Conservation (phyloP, 768 basidiomycete genomes). For the Suillus occidentalis region DNA sequence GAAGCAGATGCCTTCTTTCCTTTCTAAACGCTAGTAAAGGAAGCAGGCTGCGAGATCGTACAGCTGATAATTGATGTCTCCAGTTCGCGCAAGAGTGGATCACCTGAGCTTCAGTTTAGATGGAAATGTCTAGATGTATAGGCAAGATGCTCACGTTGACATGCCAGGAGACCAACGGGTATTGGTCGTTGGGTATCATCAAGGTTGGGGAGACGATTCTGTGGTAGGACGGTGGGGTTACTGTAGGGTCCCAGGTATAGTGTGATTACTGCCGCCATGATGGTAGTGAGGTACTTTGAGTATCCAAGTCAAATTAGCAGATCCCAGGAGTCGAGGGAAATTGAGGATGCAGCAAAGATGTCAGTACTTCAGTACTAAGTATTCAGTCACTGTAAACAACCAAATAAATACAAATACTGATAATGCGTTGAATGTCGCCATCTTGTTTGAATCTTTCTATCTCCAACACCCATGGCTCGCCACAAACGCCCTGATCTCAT, state of each 20-base stretch:
- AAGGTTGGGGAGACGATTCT: slow-evolving; percentile 62
- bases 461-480: too few relatives aligned
- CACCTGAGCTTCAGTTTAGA: slow-evolving; percentile 43
- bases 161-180: slow-evolving; percentile 77
- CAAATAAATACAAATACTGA: too few relatives aligned
- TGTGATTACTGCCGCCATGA: slow-evolving; percentile 39
- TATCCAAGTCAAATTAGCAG: not conserved
- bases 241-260: slow-evolving; percentile 42
- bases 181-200: slow-evolving; percentile 47
- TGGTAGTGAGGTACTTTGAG: not conserved
- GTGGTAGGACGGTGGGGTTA: slow-evolving; percentile 61
- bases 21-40: slow-evolving; percentile 45
- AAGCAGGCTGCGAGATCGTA: slow-evolving; percentile 44
- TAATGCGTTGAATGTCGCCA: too few relatives aligned
- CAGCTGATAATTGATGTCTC: slow-evolving; percentile 56
- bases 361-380: too few relatives aligned
- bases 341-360: not conserved
- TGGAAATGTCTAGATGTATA: slow-evolving; percentile 8
- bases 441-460: too few relatives aligned
- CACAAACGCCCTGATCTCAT: too few relatives aligned
- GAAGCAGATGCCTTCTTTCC: slow-evolving; percentile 54
- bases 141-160: slow-evolving; percentile 56
- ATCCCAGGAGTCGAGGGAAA: slow-evolving; percentile 3
- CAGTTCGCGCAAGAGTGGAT: slow-evolving; percentile 64
- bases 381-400: too few relatives aligned